Conservation (phyloP, 1,284 basidiomycete genomes). For the Trametes polyzona region DNA sequence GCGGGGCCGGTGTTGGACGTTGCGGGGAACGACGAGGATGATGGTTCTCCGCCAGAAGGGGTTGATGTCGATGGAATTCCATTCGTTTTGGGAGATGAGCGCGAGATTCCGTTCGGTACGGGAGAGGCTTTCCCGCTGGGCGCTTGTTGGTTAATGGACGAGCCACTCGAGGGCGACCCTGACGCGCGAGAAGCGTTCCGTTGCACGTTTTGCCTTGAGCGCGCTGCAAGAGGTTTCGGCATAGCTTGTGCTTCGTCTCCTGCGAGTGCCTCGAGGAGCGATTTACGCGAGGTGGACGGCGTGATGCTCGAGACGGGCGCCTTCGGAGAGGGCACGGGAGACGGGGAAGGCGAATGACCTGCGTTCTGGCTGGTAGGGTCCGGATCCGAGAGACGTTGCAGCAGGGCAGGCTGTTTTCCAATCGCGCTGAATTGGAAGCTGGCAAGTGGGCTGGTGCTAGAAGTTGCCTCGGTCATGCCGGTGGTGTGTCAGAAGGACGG, state of each 20-base stretch:
- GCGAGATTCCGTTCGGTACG: not conserved
- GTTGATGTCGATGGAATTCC: not conserved
- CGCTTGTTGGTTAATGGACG: not conserved
- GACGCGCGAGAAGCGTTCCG: not conserved
- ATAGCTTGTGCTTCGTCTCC: not conserved
- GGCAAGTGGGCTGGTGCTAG: conserved; percentile 12
- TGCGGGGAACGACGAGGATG: not conserved
- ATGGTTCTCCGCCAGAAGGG: not conserved
- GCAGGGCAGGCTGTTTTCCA: conserved; percentile 26
- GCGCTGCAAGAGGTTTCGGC: not conserved
- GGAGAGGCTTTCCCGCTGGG: not conserved
- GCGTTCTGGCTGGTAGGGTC: conserved; percentile 6
- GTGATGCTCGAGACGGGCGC: not conserved
- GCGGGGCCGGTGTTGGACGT: not conserved
- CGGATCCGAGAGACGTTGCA: conserved; percentile 19
- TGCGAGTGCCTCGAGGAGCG: conserved; percentile 9
- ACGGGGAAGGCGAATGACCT: conserved; percentile 15
- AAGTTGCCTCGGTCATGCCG: conserved; percentile 7
- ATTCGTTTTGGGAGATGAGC: not conserved
- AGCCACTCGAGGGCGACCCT: not conserved
- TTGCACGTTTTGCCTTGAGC: not conserved
- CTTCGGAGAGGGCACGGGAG: conserved; percentile 13
- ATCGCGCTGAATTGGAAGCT: conserved; percentile 29
- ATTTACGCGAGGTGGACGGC: conserved; percentile 2
- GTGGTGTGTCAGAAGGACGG: not conserved